These are phyloP conservation scores for Suhomyces emberorum DNA, from an alignment of 805 yeast species.

Conservation along the genomic window DNA sequence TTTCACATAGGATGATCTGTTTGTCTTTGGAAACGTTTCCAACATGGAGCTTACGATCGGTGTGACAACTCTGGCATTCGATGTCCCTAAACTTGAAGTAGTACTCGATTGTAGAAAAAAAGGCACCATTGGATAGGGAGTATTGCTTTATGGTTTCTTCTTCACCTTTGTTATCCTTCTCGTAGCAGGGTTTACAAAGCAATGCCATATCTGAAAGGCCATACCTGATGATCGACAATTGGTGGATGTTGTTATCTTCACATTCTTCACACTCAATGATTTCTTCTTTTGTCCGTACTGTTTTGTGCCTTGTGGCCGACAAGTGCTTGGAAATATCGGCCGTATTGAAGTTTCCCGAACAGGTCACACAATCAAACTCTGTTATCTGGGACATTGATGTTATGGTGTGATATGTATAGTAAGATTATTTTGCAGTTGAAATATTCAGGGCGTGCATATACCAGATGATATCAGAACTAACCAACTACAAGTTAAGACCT, in stretches of 20 bases:
- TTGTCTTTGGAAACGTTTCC: constrained; percentile 13
- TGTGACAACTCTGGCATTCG: constrained; percentile 43
- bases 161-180: constrained; percentile 23
- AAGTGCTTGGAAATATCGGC: constrained; percentile 51
- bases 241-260: constrained; percentile 51
- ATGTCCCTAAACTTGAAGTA: constrained; percentile 52
- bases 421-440: no score
- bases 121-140: constrained; percentile 51
- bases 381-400: not conserved
- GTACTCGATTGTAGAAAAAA: constrained; percentile 45
- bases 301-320: constrained; percentile 51
- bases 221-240: constrained; percentile 46
- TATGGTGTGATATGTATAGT: no score
- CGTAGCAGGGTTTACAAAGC: constrained; percentile 45
- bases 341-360: constrained; percentile 33
- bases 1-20: constrained; percentile 38
- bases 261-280: constrained; percentile 55
- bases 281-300: constrained; percentile 40
- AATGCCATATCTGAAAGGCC: constrained; percentile 55
- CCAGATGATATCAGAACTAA: no score
- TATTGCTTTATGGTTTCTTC: constrained; percentile 50
- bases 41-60: constrained; percentile 41
- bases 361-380: constrained; percentile 44
- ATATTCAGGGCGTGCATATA: no score
- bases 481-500: no score